Conservation (phyloP, 306 rosid species). For the Morella rubra region DNA sequence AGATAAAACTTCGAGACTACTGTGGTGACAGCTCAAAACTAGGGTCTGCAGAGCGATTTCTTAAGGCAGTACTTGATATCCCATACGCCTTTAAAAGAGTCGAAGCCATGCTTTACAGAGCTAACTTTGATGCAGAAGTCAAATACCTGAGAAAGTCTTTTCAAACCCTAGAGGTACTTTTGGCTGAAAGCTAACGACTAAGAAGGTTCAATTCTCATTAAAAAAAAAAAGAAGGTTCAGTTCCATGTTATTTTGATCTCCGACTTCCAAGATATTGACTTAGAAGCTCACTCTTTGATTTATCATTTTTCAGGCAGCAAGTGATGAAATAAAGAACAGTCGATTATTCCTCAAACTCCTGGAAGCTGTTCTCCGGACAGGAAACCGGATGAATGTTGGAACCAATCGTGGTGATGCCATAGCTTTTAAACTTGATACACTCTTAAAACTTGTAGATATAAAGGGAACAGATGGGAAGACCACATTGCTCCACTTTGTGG, state of each 20-base stretch:
- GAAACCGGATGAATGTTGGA: slow-evolving; percentile 98
- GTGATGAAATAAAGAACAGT: slow-evolving; percentile 86
- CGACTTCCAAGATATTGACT: slow-evolving; percentile 22
- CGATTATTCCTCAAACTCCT: slow-evolving; percentile 89
- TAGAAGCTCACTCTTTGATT: slow-evolving; percentile 26
- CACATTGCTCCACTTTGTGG: slow-evolving; percentile 95
- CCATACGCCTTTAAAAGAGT: slow-evolving; percentile 93
- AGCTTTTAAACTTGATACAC: slow-evolving; percentile 90
- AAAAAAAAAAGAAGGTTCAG: slow-evolving; percentile 1
- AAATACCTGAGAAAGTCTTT: slow-evolving; percentile 84
- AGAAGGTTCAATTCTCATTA: slow-evolving; percentile 7
- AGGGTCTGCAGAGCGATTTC: slow-evolving; percentile 95
- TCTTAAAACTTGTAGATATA: slow-evolving; percentile 86
- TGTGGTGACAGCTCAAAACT: slow-evolving; percentile 75
- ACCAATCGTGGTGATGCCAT: slow-evolving; percentile 95
- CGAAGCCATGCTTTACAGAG: slow-evolving; percentile 97
- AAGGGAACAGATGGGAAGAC: slow-evolving; percentile 98
- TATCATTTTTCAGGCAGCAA: slow-evolving; percentile 66
- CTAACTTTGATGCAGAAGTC: slow-evolving; percentile 90
- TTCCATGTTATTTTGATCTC: slow-evolving; percentile 18
- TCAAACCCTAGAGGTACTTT: slow-evolving; percentile 79
- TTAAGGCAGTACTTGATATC: slow-evolving; percentile 82
- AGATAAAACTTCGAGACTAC: slow-evolving; percentile 78
- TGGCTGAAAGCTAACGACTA: slow-evolving; percentile 9
- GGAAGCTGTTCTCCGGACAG: slow-evolving; percentile 98